phyloP scores from a whole-genome alignment of 257 asterid genomes.

The Scutellaria barbata region DNA sequence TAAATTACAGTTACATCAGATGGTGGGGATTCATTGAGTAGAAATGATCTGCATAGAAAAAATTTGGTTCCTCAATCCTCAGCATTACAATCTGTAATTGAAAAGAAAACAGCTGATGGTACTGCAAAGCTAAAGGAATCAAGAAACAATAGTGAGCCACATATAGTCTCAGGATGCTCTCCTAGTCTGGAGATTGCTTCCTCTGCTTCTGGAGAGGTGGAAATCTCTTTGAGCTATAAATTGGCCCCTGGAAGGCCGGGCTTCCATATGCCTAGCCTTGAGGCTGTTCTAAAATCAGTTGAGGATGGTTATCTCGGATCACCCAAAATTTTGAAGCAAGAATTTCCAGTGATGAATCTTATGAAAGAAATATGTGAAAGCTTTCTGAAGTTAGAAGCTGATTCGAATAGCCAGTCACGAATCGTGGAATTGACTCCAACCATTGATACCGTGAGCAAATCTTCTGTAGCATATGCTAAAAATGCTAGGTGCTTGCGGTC shows the following conservation, averaged over 20 bases:
- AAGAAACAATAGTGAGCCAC: conserved; percentile 34
- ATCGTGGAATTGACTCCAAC: conserved; percentile 25
- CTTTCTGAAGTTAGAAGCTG: conserved; percentile 58
- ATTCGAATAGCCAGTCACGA: conserved; percentile 36
- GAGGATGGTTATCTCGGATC: conserved; percentile 58
- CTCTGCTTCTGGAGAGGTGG: conserved; percentile 61
- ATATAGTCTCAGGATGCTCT: conserved; percentile 35
- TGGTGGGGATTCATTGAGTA: conserved; percentile 39
- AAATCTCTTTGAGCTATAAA: conserved; percentile 47
- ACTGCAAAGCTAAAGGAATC: conserved; percentile 35
- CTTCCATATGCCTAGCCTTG: conserved; percentile 55
- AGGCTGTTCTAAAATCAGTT: conserved; percentile 48
- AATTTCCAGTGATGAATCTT: conserved; percentile 53
- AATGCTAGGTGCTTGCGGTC: conserved; percentile 32
- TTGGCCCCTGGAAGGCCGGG: conserved; percentile 44
- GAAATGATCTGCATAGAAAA: conserved; percentile 36
- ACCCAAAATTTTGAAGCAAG: conserved; percentile 47
- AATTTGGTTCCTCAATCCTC: conserved; percentile 37
- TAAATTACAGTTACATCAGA: conserved; percentile 50
- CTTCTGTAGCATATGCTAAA: conserved; percentile 23
- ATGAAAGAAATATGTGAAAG: conserved; percentile 63
- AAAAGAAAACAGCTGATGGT: conserved; percentile 31
- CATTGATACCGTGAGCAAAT: conserved; percentile 29
- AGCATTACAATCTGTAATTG: conserved; percentile 34
- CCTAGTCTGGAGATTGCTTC: conserved; percentile 57